phyloP scores from a whole-genome alignment of 345 rosid species.

The Balakata baccata region DNA sequence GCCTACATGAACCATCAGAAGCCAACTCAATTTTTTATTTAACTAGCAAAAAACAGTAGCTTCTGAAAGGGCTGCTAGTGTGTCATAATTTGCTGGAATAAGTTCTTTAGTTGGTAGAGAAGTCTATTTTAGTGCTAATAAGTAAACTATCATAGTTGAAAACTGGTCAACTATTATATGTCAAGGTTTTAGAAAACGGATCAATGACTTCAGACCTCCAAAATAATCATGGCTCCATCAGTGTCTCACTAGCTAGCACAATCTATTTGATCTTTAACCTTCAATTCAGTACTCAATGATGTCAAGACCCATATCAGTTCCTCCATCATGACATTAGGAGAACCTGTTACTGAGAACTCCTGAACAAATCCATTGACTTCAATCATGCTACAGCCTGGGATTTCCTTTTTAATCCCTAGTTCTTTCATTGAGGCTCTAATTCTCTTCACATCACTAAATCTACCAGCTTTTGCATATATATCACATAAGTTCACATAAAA shows the following conservation, averaged over 20 bases:
- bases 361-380: constrained; percentile 51
- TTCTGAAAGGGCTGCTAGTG: too few species aligned
- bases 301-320: constrained; percentile 31
- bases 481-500: constrained; percentile 53
- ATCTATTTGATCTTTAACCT: constrained; percentile 1
- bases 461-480: constrained; percentile 51
- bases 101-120: too few species aligned
- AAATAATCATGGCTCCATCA: neutral
- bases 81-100: too few species aligned
- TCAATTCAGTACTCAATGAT: constrained; percentile 35
- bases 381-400: constrained; percentile 57
- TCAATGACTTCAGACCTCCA: too few species aligned
- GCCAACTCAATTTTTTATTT: too few species aligned
- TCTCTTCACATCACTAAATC: constrained; percentile 39
- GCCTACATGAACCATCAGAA: too few species aligned
- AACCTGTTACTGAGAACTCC: constrained; percentile 47
- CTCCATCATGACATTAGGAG: constrained; percentile 30
- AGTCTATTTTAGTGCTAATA: too few species aligned
- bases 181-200: neutral
- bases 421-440: constrained; percentile 44
- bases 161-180: neutral
- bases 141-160: too few species aligned
- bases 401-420: constrained; percentile 45
- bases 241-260: neutral
- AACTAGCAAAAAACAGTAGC: too few species aligned